Evolutionary conservation across 2,329 filamentous ascomycete genomes (phyloP).

Genomic region (Diaporthe sp.): DNA sequence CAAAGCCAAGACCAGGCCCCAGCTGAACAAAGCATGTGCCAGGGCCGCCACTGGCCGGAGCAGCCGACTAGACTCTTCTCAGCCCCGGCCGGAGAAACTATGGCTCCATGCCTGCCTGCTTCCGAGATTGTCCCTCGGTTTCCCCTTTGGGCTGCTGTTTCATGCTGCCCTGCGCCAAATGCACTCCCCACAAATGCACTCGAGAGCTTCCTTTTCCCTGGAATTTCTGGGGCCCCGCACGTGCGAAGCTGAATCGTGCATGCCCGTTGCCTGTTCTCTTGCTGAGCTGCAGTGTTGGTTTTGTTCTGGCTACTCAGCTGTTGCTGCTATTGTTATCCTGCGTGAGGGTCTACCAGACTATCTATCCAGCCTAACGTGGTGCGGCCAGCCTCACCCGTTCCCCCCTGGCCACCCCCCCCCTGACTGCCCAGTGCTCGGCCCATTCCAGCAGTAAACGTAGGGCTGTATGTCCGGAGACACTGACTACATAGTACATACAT

Average conservation of each 20-base stretch:
- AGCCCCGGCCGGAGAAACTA: conserved; percentile 24
- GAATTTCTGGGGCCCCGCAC: conserved; percentile 30
- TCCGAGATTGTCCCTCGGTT: conserved; percentile 27
- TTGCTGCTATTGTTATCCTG: neutral
- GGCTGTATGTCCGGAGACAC: neutral
- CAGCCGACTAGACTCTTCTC: neutral
- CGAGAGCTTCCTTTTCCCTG: conserved; percentile 15
- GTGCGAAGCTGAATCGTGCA: conserved; percentile 20
- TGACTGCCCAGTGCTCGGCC: neutral
- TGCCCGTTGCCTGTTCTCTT: neutral
- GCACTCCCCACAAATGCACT: neutral
- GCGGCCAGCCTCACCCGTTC: conserved; percentile 3
- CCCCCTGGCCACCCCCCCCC: neutral
- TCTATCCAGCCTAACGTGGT: neutral
- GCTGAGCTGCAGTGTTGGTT: neutral
- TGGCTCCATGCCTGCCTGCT: neutral
- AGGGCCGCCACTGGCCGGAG: neutral
- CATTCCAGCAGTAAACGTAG: neutral
- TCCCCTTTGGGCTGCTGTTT: conserved; percentile 19
- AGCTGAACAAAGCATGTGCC: neutral
- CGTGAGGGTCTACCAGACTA: neutral
- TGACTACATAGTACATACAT: neutral
- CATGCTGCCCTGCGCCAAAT: conserved; percentile 6
- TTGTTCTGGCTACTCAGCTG: neutral
- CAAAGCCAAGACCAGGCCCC: neutral